Conservation (phyloP, 2,329 filamentous ascomycete species). For the Trichophyton simii region DNA sequence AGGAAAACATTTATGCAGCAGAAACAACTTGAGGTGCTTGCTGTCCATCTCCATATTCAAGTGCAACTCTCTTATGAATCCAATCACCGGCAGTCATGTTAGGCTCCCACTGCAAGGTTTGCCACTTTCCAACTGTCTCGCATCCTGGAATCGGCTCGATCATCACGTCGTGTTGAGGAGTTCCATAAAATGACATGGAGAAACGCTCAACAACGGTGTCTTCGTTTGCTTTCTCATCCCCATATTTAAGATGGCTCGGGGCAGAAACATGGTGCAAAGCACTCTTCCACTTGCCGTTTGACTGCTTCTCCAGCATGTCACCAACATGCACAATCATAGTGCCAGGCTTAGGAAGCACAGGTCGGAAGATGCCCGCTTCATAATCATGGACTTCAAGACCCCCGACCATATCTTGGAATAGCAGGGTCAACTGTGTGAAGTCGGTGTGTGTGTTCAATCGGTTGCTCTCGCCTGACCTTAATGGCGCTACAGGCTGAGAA, state of each 20-base stretch:
- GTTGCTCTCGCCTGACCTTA: background rate
- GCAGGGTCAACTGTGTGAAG: conserved; percentile 43
- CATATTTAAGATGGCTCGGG: background rate
- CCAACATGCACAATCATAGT: conserved; percentile 39
- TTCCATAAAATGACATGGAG: background rate
- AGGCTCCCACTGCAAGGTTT: background rate
- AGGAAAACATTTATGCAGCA: too few relatives aligned
- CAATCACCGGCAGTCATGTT: background rate
- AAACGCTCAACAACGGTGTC: background rate
- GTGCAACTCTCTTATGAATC: background rate
- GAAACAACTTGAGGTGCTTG: background rate
- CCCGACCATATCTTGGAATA: conserved; percentile 40
- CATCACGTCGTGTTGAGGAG: background rate
- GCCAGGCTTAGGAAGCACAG: too few relatives aligned
- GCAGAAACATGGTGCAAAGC: conserved; percentile 33
- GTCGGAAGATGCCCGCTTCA: too few relatives aligned
- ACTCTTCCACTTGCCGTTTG: conserved; percentile 29
- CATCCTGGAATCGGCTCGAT: background rate
- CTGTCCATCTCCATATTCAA: conserved; percentile 1
- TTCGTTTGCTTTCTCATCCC: background rate
- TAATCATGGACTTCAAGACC: conserved; percentile 40
- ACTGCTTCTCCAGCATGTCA: conserved; percentile 40
- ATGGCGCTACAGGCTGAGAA: background rate
- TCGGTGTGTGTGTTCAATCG: conserved; percentile 33
- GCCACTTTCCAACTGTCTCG: background rate